A percentile compares a stretch with the other conserved stretches of the same genome.
phyloP scores from a whole-genome alignment of 2,329 filamentous ascomycete species.

The Talaromyces amestolkiae region DNA sequence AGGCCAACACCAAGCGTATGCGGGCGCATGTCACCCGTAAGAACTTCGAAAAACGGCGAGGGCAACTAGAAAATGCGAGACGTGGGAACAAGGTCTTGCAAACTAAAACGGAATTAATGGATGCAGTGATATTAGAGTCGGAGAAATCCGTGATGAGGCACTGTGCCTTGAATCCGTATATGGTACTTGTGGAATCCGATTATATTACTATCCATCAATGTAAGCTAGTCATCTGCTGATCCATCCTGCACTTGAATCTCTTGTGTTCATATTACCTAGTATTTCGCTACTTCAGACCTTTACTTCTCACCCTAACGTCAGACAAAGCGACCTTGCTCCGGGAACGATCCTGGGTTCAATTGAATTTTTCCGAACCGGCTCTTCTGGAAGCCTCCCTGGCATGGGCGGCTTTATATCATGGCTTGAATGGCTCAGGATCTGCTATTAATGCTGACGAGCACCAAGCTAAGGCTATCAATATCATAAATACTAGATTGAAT shows the following conservation, averaged over 20 bases:
- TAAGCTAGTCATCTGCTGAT: not conserved
- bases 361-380: slow-evolving; percentile 6
- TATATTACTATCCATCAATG: not conserved
- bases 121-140: not conserved
- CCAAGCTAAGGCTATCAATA: not conserved
- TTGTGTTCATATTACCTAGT: not conserved
- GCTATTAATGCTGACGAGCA: not conserved
- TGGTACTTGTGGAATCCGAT: not conserved
- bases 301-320: not conserved
- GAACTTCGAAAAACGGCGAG: not conserved
- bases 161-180: not conserved
- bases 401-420: not conserved
- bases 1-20: not conserved
- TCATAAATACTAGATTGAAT: not conserved
- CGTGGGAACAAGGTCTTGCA: not conserved
- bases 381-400: not conserved
- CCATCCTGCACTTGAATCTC: not conserved
- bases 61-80: not conserved
- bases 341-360: slow-evolving; percentile 4
- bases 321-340: slow-evolving; percentile 6
- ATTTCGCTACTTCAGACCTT: not conserved
- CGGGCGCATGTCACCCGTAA: not conserved
- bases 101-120: not conserved
- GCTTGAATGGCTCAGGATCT: not conserved
- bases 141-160: not conserved